These are phyloP conservation scores for Chrysosporium queenslandicum DNA, from an alignment of 2,329 filamentous ascomycete species.

Conservation along the genomic window DNA sequence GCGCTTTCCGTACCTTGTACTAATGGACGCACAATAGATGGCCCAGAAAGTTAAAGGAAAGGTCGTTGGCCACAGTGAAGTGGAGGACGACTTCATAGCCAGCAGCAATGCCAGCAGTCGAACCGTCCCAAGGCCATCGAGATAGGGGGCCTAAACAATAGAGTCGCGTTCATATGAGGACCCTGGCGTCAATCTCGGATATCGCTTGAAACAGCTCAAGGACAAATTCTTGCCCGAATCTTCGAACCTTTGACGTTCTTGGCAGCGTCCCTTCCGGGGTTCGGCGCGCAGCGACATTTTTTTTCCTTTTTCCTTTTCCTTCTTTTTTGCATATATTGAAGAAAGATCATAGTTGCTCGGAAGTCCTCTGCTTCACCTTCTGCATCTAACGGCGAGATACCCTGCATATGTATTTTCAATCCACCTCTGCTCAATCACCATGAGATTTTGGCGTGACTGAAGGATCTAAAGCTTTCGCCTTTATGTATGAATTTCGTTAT, in stretches of 20 bases:
- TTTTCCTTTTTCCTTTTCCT: no score
- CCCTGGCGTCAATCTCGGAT: no score
- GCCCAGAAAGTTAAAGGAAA: slow-evolving; percentile 16
- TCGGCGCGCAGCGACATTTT: no score
- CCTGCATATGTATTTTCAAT: not conserved
- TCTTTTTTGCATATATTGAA: not conserved
- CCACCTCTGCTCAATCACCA: not conserved
- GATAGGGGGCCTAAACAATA: not conserved
- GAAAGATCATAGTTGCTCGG: not conserved
- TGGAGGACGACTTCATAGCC: slow-evolving; percentile 5
- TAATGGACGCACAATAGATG: slow-evolving; percentile 14
- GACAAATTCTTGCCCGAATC: not conserved
- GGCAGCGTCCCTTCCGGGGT: not conserved
- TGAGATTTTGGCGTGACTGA: not conserved
- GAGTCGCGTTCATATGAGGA: not conserved
- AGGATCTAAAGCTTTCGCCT: not conserved
- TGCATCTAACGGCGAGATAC: slow-evolving; percentile 3
- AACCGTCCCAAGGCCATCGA: not conserved
- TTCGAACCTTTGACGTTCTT: not conserved
- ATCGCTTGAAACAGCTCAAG: not conserved
- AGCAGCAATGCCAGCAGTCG: not conserved
- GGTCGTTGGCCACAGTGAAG: slow-evolving; percentile 13
- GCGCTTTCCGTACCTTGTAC: not conserved
- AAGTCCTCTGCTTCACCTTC: no score
- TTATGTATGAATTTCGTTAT: not conserved